Evolutionary conservation across 495 filamentous ascomycete genomes (phyloP).

Genomic region (Penicillium malachiteum): DNA sequence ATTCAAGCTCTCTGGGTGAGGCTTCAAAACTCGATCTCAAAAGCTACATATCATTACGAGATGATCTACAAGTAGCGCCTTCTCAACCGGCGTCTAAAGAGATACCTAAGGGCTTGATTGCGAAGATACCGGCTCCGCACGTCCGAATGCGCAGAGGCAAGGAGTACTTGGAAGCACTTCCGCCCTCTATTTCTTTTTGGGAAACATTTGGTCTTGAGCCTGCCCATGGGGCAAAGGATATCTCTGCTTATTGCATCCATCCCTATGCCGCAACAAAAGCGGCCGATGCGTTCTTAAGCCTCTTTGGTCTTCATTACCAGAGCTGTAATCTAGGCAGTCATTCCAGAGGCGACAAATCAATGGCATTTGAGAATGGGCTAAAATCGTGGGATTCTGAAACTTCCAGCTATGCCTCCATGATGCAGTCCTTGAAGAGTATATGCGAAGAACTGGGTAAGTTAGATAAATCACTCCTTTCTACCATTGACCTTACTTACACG

Average conservation of each 20-base stretch:
- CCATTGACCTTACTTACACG: slow-evolving; percentile 16
- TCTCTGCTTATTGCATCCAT: slow-evolving; percentile 77
- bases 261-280: slow-evolving; percentile 59
- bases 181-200: slow-evolving; percentile 83
- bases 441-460: slow-evolving; percentile 46
- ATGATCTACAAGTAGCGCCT: slow-evolving; percentile 20
- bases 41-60: slow-evolving; percentile 36
- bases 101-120: slow-evolving; percentile 29
- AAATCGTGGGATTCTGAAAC: slow-evolving; percentile 47
- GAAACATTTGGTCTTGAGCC: slow-evolving; percentile 84
- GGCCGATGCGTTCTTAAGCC: slow-evolving; percentile 67
- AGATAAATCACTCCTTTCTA: not conserved
- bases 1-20: slow-evolving; percentile 28
- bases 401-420: slow-evolving; percentile 32
- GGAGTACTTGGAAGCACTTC: slow-evolving; percentile 70
- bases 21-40: slow-evolving; percentile 40
- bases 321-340: slow-evolving; percentile 75
- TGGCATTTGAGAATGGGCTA: slow-evolving; percentile 58
- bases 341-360: slow-evolving; percentile 51
- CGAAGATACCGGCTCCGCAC: slow-evolving; percentile 57
- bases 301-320: slow-evolving; percentile 73
- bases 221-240: slow-evolving; percentile 72
- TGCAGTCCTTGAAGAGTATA: slow-evolving; percentile 37
- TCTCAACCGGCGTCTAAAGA: slow-evolving; percentile 28
- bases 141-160: slow-evolving; percentile 76